A percentile compares a stretch with the other conserved stretches of the same genome.
These are phyloP conservation scores for Botrytis byssoidea DNA, from an alignment of 2,329 filamentous ascomycete species.

Conservation along the genomic window DNA sequence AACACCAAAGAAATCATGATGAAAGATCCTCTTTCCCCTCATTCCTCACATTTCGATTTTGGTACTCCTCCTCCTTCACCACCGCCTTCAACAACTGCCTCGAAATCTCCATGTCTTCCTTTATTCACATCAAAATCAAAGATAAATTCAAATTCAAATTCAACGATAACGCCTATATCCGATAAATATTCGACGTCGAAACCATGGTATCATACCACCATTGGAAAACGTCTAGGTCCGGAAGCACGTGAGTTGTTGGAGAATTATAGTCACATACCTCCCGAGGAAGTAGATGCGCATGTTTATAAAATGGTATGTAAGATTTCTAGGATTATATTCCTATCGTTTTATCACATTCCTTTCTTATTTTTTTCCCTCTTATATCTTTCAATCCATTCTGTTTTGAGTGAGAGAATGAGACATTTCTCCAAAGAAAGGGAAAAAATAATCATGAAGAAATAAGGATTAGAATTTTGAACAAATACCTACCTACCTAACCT, in stretches of 20 bases:
- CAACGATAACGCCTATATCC: neutral
- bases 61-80: slow-evolving; percentile 3
- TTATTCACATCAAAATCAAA: neutral
- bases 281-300: slow-evolving; percentile 26
- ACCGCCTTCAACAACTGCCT: neutral
- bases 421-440: neutral
- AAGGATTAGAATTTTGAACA: neutral
- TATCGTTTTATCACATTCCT: neutral
- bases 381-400: neutral
- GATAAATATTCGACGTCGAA: slow-evolving; percentile 16
- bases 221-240: slow-evolving; percentile 10
- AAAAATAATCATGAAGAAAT: neutral
- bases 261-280: slow-evolving; percentile 27
- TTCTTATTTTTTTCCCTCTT: neutral
- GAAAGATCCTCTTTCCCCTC: neutral
- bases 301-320: slow-evolving; percentile 26
- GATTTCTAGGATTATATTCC: neutral
- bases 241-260: slow-evolving; percentile 26
- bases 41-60: neutral
- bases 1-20: neutral
- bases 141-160: neutral
- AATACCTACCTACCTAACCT: neutral
- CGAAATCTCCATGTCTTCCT: neutral
- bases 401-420: neutral
- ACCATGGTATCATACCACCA: slow-evolving; percentile 13